Conservation (phyloP, 2,329 filamentous ascomycete genomes). For the Cytospora leucostoma region DNA sequence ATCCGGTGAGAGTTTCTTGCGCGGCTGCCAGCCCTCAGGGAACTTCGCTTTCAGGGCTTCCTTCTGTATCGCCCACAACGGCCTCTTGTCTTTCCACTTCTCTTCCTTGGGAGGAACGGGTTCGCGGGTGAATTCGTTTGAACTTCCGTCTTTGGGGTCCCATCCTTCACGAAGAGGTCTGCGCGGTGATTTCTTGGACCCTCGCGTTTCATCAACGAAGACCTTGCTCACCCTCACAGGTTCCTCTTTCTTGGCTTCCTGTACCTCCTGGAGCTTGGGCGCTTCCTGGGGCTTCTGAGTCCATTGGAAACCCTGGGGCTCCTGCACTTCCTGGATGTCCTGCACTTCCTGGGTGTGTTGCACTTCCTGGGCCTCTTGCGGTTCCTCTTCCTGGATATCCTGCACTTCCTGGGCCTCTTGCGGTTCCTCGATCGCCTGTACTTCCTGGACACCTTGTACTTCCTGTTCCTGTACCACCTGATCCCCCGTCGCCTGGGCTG, state of each 20-base stretch:
- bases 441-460: neutral
- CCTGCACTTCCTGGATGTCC: slow-evolving; percentile 39
- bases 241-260: slow-evolving; percentile 28
- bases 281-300: no score
- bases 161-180: slow-evolving; percentile 30
- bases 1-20: slow-evolving; percentile 87
- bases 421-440: no score
- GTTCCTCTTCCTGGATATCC: neutral
- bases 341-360: slow-evolving; percentile 43
- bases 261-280: slow-evolving; percentile 32
- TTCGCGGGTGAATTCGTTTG: slow-evolving; percentile 7
- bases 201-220: neutral
- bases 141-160: slow-evolving; percentile 28
- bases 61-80: slow-evolving; percentile 77
- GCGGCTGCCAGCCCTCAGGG: slow-evolving; percentile 76
- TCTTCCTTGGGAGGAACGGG: slow-evolving; percentile 31
- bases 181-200: neutral
- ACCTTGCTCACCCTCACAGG: neutral
- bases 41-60: slow-evolving; percentile 75
- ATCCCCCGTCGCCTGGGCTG: neutral
- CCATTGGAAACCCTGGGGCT: slow-evolving; percentile 31
- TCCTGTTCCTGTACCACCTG: neutral
- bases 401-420: neutral
- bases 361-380: neutral
- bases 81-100: slow-evolving; percentile 19